Conservation (phyloP, 495 filamentous ascomycete genomes). For the Podospora pseudopauciseta region DNA sequence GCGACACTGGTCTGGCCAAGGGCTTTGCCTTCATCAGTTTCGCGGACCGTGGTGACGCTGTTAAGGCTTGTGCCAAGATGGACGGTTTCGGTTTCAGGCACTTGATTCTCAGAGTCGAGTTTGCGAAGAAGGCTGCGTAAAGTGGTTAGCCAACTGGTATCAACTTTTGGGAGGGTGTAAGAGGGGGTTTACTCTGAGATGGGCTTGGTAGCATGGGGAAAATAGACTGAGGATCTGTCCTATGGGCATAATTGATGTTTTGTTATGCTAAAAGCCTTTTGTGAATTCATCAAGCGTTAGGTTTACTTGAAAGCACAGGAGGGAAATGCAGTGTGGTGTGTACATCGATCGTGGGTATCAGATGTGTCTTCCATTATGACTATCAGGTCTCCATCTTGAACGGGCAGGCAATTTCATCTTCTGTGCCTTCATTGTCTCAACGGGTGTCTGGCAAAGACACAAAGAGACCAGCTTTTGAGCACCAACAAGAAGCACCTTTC, state of each 20-base stretch:
- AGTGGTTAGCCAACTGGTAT: conserved; percentile 2
- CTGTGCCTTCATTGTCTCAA: no score
- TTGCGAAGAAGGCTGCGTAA: conserved; percentile 72
- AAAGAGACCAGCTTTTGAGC: no score
- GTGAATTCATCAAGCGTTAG: no score
- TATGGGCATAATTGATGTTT: background rate
- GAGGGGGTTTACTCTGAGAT: background rate
- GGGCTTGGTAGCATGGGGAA: conserved; percentile 8
- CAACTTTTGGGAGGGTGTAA: background rate
- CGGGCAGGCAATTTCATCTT: no score
- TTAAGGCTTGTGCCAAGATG: conserved; percentile 92
- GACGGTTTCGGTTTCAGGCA: conserved; percentile 94
- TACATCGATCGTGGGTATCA: no score
- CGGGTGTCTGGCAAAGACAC: no score
- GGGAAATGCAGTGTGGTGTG: no score
- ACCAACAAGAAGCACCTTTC: no score
- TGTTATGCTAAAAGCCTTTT: background rate
- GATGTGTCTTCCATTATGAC: no score
- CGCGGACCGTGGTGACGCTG: conserved; percentile 80
- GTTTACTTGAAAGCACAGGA: no score
- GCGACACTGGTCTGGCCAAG: conserved; percentile 91
- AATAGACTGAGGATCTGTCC: background rate
- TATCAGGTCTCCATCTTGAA: no score
- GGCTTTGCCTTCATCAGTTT: conserved; percentile 98
- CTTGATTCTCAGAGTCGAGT: conserved; percentile 85